Percentiles rank a stretch among this genome's conserved stretches.
phyloP scores from a whole-genome alignment of 331 rosid species.

The Cydonia oblonga region DNA sequence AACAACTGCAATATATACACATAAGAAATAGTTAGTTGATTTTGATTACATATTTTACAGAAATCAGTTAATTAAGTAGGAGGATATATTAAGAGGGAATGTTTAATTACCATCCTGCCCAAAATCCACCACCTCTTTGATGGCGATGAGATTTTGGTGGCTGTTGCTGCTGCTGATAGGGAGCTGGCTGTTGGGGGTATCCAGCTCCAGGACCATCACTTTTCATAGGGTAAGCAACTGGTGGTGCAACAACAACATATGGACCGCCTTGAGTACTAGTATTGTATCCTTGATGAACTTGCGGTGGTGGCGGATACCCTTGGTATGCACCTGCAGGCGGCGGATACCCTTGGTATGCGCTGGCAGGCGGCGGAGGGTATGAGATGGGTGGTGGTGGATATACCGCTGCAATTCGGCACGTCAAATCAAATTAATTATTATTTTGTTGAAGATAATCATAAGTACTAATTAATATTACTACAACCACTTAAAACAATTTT shows the following conservation, averaged over 20 bases:
- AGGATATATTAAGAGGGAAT: background rate
- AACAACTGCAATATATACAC: background rate
- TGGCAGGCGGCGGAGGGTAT: conserved; percentile 5
- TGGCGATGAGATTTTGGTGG: background rate
- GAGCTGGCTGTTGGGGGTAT: conserved; percentile 6
- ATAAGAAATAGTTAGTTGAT: background rate
- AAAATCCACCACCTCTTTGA: conserved; percentile 1
- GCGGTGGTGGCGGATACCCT: background rate
- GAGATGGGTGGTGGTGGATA: background rate
- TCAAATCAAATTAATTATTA: too few species aligned
- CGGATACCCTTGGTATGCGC: background rate
- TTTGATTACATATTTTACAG: background rate
- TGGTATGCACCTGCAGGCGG: background rate
- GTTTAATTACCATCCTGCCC: conserved; percentile 2
- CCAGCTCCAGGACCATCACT: background rate
- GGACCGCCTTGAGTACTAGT: conserved; percentile 1
- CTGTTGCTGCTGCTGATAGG: background rate
- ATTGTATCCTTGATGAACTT: background rate
- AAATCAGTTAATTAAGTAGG: background rate
- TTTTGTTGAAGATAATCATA: too few species aligned
- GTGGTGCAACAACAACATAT: conserved; percentile 12
- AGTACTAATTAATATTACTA: too few species aligned
- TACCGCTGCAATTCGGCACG: too few species aligned
- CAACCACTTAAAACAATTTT: too few species aligned
- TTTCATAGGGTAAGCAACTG: conserved; percentile 9